A percentile compares a stretch with the other conserved stretches of the same genome.
Evolutionary conservation across 2,329 filamentous ascomycete species (phyloP).

Genomic region (Phyllosticta citrichinensis): DNA sequence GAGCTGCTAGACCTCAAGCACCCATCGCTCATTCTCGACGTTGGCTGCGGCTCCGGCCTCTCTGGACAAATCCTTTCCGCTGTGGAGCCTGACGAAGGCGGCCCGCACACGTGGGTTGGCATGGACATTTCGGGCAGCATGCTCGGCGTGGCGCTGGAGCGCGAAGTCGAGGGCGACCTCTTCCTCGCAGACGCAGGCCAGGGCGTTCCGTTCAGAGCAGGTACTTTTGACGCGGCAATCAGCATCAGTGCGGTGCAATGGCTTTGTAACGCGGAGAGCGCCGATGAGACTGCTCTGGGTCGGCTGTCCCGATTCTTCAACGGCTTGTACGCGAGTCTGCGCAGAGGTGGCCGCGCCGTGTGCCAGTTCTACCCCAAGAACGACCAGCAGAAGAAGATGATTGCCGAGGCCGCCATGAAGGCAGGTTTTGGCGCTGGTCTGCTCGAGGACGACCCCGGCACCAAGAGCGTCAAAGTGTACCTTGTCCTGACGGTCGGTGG

Average conservation of each 20-base stretch:
- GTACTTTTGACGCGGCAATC: constrained; percentile 89
- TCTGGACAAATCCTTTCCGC: constrained; percentile 86
- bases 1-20: constrained; percentile 72
- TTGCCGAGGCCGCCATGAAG: constrained; percentile 77
- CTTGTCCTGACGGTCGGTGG: constrained; percentile 83
- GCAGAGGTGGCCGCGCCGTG: constrained; percentile 77
- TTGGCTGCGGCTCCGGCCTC: constrained; percentile 93
- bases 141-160: constrained; percentile 86
- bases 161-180: constrained; percentile 89
- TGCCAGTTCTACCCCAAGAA: constrained; percentile 99
- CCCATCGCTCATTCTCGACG: constrained; percentile 83
- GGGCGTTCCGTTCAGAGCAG: constrained; percentile 84
- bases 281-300: constrained; percentile 70
- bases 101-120: constrained; percentile 91
- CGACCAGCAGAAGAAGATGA: constrained; percentile 82
- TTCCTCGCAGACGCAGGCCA: constrained; percentile 92
- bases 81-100: constrained; percentile 58
- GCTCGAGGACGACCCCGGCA: constrained; percentile 88
- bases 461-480: constrained; percentile 95
- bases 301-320: constrained; percentile 83
- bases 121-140: constrained; percentile 95
- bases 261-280: constrained; percentile 91
- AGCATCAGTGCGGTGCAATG: constrained; percentile 96
- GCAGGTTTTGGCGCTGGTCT: constrained; percentile 94
- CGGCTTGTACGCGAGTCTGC: constrained; percentile 74